Evolutionary conservation across 495 filamentous ascomycete species (phyloP).

Genomic region (Penicillium samsonianum): DNA sequence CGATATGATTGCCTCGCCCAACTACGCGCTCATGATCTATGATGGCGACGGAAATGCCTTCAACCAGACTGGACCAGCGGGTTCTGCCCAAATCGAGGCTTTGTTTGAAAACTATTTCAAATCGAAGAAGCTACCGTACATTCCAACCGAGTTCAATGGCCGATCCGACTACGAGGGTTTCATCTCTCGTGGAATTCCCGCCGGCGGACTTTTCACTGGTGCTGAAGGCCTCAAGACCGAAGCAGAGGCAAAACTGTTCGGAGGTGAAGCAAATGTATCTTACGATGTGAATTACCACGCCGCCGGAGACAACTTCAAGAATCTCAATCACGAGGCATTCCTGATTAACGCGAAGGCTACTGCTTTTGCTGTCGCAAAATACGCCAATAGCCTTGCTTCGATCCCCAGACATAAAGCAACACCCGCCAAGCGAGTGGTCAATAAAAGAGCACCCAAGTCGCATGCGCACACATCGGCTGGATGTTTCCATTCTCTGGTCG

Average conservation of each 20-base stretch:
- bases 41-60: conserved; percentile 68
- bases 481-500: conserved; percentile 29
- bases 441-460: conserved; percentile 14
- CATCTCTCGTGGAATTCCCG: conserved; percentile 61
- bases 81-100: conserved; percentile 62
- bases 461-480: conserved; percentile 25
- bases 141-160: conserved; percentile 59
- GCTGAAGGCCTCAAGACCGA: conserved; percentile 67
- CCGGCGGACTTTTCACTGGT: conserved; percentile 68
- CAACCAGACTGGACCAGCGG: conserved; percentile 61
- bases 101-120: conserved; percentile 63
- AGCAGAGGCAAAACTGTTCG: conserved; percentile 56
- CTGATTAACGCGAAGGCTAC: conserved; percentile 61
- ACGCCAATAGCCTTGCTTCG: conserved; percentile 54
- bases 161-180: conserved; percentile 72
- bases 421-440: conserved; percentile 6
- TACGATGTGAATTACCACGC: conserved; percentile 67
- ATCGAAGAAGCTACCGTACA: conserved; percentile 39
- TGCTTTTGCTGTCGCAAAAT: conserved; percentile 64
- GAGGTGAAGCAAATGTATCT: conserved; percentile 58
- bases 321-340: conserved; percentile 61
- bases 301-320: conserved; percentile 57
- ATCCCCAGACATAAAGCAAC: conserved; percentile 31
- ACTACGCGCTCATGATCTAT: conserved; percentile 68
- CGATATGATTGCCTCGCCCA: conserved; percentile 77